Evolutionary conservation across 768 basidiomycete genomes (phyloP), one percentile per base, ranked within the genome.

Genomic region (Polyporus arcularius): DNA sequence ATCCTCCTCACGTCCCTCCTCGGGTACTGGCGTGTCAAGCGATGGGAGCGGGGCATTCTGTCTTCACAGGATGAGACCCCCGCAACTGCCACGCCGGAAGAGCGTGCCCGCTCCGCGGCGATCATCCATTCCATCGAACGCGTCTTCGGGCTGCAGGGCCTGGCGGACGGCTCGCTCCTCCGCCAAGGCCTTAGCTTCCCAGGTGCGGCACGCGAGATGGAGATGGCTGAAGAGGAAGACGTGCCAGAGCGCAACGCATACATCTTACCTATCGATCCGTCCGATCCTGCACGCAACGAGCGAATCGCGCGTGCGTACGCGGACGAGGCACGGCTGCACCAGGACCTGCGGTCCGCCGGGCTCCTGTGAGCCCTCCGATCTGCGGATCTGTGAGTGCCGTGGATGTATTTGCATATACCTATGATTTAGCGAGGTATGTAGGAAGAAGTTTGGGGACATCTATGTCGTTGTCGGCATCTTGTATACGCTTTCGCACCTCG

Each of bases 1-100:
- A 78, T 94, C 51, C 83, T 98, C 42, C 79, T 98, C 55, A 97
- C 94, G 1, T 92, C 92, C n/a, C 68, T 96, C 9, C 89, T 96
- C 43, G 87, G 91, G 28, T 97, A 87, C 75, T 93, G 89, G 89
- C 86, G 92, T 40, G 89, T 94, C 58, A 94, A 94, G 71, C 85
- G 90, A 50, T 94, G 92, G 92, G 92, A 94, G 71, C 80, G 83
- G 58, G 85, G 88, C 15, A 88, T 94, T 58, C 77, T 90, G 26
- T 79, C 82, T 9, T 85, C 89, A 6, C 82, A 83, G 62, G 76
- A 77, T 15, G 73, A 71, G 53, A 57, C 69, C 45, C 55, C 69
- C 60, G 42, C 67, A 41, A 60, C 57, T 28, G 60, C 55, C 42
- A 69, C 64, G 46, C 60, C 68, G 51, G 58, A 58, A 35, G 67